Conservation (phyloP, 2,329 filamentous ascomycete species). For the Ophiostoma australiae region DNA sequence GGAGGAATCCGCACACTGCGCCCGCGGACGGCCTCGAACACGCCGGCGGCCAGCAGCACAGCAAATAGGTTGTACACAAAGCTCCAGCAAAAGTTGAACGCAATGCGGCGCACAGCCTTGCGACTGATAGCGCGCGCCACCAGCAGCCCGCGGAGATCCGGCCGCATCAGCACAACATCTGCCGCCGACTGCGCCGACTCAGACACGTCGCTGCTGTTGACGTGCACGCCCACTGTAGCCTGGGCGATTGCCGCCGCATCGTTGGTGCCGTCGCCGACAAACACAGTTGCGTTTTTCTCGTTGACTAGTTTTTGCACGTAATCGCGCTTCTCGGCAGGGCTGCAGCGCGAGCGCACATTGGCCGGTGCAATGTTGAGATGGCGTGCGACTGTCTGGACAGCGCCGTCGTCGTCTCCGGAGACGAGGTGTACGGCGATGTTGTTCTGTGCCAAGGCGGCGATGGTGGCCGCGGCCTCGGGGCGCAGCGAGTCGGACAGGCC, state of each 20-base stretch:
- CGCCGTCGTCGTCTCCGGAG: neutral
- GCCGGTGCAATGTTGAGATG: constrained; percentile 38
- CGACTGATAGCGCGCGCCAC: constrained; percentile 52
- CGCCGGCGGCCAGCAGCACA: constrained; percentile 61
- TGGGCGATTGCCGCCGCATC: constrained; percentile 68
- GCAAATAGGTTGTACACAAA: constrained; percentile 66
- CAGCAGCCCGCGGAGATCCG: constrained; percentile 51
- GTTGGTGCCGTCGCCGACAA: constrained; percentile 75
- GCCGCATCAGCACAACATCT: neutral
- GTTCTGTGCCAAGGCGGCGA: neutral
- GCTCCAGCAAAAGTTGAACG: constrained; percentile 67
- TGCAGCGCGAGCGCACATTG: constrained; percentile 41
- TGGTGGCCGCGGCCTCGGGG: neutral
- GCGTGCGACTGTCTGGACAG: constrained; percentile 42
- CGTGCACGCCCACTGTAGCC: constrained; percentile 66
- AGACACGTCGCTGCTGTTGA: constrained; percentile 54
- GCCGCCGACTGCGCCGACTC: neutral
- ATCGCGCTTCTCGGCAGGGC: constrained; percentile 43
- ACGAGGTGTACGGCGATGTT: neutral
- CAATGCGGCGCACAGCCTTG: constrained; percentile 45
- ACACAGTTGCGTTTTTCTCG: constrained; percentile 40
- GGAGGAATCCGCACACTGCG: constrained; percentile 46
- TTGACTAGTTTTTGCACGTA: constrained; percentile 33
- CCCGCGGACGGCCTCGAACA: constrained; percentile 42
- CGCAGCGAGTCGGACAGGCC: neutral